Evolutionary conservation across 176 grass and related monocot genomes (phyloP).

Genomic region (Echinochloa phyllopogon): DNA sequence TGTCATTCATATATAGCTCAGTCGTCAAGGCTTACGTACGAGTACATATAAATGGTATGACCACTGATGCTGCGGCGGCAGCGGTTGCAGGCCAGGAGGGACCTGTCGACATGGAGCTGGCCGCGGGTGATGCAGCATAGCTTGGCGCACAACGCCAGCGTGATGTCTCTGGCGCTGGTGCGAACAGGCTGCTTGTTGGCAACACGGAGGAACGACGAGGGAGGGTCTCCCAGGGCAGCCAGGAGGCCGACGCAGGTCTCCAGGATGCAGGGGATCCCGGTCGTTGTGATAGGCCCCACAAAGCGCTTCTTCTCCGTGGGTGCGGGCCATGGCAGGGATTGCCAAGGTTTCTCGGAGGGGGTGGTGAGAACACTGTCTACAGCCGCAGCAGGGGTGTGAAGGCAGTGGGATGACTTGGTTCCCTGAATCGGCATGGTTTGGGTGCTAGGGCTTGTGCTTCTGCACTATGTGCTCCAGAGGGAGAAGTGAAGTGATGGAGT

Average conservation of each 20-base stretch:
- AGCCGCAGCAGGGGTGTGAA: too few species aligned
- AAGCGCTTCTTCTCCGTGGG: not conserved
- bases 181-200: conserved; percentile 22
- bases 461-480: not conserved
- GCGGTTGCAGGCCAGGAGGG: not conserved
- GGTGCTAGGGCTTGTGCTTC: not conserved
- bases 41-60: not conserved
- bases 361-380: too few species aligned
- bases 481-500: not conserved
- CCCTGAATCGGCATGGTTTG: not conserved
- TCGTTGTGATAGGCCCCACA: not conserved
- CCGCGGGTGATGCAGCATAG: not conserved
- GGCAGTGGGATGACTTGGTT: not conserved
- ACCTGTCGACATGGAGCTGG: not conserved
- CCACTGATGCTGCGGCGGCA: not conserved
- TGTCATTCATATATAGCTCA: too few species aligned
- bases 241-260: conserved; percentile 52
- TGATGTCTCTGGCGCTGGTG: not conserved
- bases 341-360: too few species aligned
- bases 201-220: not conserved
- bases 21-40: not conserved
- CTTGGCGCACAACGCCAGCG: not conserved
- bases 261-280: conserved; percentile 29
- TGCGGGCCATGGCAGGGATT: too few species aligned
- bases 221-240: conserved; percentile 31